phyloP scores from a whole-genome alignment of 129 eudicot genomes.

The Tagetes patula region DNA sequence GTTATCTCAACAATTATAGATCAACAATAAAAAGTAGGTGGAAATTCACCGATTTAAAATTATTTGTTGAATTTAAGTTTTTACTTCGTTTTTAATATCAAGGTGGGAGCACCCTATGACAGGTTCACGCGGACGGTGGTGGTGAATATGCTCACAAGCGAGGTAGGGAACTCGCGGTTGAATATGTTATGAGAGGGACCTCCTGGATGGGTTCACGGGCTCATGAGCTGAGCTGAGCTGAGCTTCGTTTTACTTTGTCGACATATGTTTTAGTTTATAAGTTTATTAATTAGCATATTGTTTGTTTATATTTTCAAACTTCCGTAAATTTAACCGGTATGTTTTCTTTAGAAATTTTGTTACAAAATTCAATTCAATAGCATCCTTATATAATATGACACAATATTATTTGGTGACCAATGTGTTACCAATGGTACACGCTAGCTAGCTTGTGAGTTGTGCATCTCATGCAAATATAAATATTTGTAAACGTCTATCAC shows the following conservation, averaged over 20 bases:
- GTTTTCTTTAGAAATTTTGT: background rate
- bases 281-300: background rate
- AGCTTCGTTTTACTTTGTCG: background rate
- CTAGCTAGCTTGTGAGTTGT: background rate
- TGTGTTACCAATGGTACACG: constrained; percentile 8
- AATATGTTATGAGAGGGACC: no score
- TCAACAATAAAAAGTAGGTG: background rate
- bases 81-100: no score
- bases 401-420: constrained; percentile 19
- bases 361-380: background rate
- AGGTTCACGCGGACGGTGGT: no score
- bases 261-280: background rate
- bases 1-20: constrained; percentile 15
- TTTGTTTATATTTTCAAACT: background rate
- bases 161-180: no score
- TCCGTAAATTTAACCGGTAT: background rate
- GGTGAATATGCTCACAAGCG: no score
- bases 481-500: constrained; percentile 14
- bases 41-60: background rate
- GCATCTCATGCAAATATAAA: constrained; percentile 33
- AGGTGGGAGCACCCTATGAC: no score
- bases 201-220: no score
- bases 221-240: no score
- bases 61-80: background rate
- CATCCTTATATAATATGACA: no score